These are phyloP conservation scores for Beta lomatogona DNA, from an alignment of 179 eudicot species.

Conservation along the genomic window DNA sequence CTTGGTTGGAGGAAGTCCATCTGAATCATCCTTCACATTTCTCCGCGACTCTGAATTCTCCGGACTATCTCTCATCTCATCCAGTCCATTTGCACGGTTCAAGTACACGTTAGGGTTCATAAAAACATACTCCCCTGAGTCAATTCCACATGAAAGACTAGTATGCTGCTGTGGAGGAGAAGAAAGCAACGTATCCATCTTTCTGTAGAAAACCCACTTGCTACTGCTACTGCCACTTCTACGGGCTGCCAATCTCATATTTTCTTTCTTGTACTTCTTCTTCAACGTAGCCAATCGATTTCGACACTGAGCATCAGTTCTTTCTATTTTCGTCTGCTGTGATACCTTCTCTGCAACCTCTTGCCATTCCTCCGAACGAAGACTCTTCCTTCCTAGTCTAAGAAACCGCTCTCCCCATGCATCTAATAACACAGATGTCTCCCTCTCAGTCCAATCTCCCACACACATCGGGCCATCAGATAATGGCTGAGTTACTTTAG, in stretches of 20 bases:
- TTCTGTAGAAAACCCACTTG: constrained; percentile 71
- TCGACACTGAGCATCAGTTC: constrained; percentile 58
- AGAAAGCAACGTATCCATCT: constrained; percentile 74
- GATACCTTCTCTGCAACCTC: constrained; percentile 72
- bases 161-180: constrained; percentile 41
- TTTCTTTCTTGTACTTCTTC: constrained; percentile 80
- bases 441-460: constrained; percentile 58
- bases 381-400: constrained; percentile 68
- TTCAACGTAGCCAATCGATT: constrained; percentile 62
- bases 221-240: constrained; percentile 35
- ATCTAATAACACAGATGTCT: constrained; percentile 59
- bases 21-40: constrained; percentile 44
- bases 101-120: constrained; percentile 64
- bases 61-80: constrained; percentile 93
- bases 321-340: constrained; percentile 50
- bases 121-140: constrained; percentile 90
- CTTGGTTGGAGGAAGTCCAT: constrained; percentile 39
- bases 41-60: constrained; percentile 48
- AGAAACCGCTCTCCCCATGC: constrained; percentile 80
- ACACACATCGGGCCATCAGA: constrained; percentile 42
- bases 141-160: constrained; percentile 80
- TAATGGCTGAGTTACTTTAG: constrained; percentile 40
- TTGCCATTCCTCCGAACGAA: constrained; percentile 74
- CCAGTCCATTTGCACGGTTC: constrained; percentile 61
- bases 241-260: constrained; percentile 31